A percentile compares a stretch with the other conserved stretches of the same genome.
Evolutionary conservation across 441 rosid species (phyloP).

Genomic region (Isatis lusitanica): DNA sequence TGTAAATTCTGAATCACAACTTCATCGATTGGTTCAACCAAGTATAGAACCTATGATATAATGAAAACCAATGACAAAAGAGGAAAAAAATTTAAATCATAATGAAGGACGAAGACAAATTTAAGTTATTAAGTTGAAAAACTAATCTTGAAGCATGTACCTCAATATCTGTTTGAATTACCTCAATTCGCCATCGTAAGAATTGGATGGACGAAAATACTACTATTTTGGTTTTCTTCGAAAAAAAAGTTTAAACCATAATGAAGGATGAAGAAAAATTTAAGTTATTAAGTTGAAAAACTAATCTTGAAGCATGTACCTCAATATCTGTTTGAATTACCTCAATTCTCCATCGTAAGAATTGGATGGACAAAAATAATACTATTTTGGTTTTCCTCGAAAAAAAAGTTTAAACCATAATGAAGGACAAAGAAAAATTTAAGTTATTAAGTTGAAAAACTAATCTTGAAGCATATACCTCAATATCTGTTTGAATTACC

Average conservation of each 20-base stretch:
- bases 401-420: neutral
- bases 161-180: constrained; percentile 75
- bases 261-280: neutral
- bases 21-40: constrained; percentile 97
- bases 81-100: neutral
- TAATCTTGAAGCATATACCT: constrained; percentile 40
- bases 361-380: too few relatives aligned
- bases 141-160: constrained; percentile 29
- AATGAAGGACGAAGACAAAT: neutral
- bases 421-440: neutral
- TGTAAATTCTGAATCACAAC: constrained; percentile 93
- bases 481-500: constrained; percentile 67
- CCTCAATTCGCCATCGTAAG: too few relatives aligned
- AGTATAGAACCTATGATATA: constrained; percentile 67
- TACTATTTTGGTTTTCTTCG: too few relatives aligned
- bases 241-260: neutral
- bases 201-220: too few relatives aligned
- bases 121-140: neutral
- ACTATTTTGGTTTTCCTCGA: too few relatives aligned
- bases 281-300: neutral
- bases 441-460: neutral
- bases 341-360: too few relatives aligned
- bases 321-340: constrained; percentile 71
- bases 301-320: constrained; percentile 35
- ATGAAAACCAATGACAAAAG: neutral